Evolutionary conservation across 257 asterid genomes (phyloP).

Genomic region (Plantago ovata): DNA sequence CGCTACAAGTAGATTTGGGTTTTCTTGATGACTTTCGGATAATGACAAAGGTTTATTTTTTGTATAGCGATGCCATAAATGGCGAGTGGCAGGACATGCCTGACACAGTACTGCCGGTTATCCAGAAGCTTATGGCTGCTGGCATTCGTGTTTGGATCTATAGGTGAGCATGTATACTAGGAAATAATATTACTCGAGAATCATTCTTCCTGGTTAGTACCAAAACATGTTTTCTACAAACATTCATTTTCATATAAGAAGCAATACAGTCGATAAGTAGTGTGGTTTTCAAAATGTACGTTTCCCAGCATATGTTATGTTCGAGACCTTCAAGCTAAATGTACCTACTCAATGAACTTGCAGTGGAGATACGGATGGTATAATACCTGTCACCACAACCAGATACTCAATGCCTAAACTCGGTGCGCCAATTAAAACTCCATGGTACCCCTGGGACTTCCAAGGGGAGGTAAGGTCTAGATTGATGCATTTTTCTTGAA

Average conservation of each 20-base stretch:
- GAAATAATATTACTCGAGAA: no score
- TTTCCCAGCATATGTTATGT: neutral
- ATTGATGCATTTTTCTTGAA: neutral
- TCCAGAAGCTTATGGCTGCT: conserved; percentile 43
- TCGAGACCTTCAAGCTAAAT: neutral
- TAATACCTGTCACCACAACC: conserved; percentile 53
- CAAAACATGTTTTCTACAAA: no score
- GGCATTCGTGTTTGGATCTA: conserved; percentile 53
- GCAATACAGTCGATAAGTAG: no score
- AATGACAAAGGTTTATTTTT: neutral
- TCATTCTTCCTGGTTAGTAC: no score
- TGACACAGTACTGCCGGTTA: conserved; percentile 37
- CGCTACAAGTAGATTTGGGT: neutral
- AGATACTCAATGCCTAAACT: conserved; percentile 47
- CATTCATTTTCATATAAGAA: no score
- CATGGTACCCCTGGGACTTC: conserved; percentile 60
- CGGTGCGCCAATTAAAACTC: conserved; percentile 30
- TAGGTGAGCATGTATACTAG: conserved; percentile 23
- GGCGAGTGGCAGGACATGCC: conserved; percentile 38
- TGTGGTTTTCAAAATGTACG: no score
- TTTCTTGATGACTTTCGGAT: neutral
- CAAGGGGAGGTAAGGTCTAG: conserved; percentile 34
- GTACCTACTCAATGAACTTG: neutral
- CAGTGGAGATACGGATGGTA: conserved; percentile 60
- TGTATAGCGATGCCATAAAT: conserved; percentile 16